Evolutionary conservation across 106 monocot species (phyloP), one percentile per base, ranked within the genome.

Genomic region (Dactylorhiza incarnata): DNA sequence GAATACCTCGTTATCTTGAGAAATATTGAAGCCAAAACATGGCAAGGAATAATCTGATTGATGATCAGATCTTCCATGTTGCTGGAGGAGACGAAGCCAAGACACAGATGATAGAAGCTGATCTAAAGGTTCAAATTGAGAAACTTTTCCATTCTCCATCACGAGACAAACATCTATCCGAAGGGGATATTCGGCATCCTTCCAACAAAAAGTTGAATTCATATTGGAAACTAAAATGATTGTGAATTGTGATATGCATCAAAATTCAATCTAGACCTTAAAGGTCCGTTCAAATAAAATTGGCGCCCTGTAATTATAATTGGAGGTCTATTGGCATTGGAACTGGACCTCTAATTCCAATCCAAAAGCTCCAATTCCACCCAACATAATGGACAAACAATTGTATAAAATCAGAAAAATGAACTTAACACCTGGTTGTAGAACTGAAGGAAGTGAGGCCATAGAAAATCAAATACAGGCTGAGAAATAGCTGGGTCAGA

Each of bases 1-100:
- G 43, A 70, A 24, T 73, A 96, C 96, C 87, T 96, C 90, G 82
- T 76, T 84, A n/a, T 97, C 91, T 81, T 89, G 97, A 47, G 97
- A 89, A 80, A 91, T 78, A 45, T 91, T 91, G 49, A 97, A 97
- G 29, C 82, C 89, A 76, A 94, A 87, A 86, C 89, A 89, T 50
- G 87, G 77, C 86, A 82, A 86, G 74, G 89, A 78, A 62, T 71
- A 48, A 17, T 87, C 84, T 73, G 84, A 77, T 82, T 78, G 75
- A 67, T 49, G 73, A 7, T 89, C 84, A 74, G 82, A 69, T 78
- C 86, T 88, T 50, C 48, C 63, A 53, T 80, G 84, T 68, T 81
- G 78, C 74, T 96, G 93, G 75, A 96, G 85, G 43, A 82, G 84
- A 80, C 87, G 83, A 84, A 97, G 83, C 87, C 91, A 86, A 55